Evolutionary conservation across 495 filamentous ascomycete genomes (phyloP).

Genomic region (Aeminium ludgeri): DNA sequence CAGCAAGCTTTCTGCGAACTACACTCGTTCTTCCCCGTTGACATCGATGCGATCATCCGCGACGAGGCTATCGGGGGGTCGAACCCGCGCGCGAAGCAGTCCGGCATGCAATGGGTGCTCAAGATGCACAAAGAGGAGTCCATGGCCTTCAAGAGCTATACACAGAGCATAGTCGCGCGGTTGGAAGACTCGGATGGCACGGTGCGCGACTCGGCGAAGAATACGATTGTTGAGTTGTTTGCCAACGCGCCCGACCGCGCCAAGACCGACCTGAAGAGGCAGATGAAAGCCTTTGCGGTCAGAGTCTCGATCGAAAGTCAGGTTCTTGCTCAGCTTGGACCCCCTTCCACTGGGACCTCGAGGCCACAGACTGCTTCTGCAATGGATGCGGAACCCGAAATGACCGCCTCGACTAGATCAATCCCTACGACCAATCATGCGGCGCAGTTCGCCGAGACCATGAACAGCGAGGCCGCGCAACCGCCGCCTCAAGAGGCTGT

Average conservation of each 20-base stretch:
- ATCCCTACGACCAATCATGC: constrained; percentile 15
- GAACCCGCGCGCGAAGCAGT: constrained; percentile 67
- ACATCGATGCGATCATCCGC: constrained; percentile 66
- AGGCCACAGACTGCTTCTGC: constrained; percentile 25
- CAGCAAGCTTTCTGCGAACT: constrained; percentile 57
- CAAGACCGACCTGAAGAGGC: constrained; percentile 73
- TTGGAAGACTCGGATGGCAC: constrained; percentile 77
- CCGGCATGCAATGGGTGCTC: constrained; percentile 61
- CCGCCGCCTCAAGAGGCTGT: constrained; percentile 37
- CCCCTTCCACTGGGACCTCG: constrained; percentile 26
- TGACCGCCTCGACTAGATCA: constrained; percentile 20
- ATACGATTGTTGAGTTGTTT: constrained; percentile 70
- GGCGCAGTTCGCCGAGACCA: constrained; percentile 21
- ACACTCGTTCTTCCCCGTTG: constrained; percentile 45
- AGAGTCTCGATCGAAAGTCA: constrained; percentile 66
- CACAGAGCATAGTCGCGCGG: constrained; percentile 63
- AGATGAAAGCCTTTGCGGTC: constrained; percentile 61
- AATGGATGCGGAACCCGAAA: constrained; percentile 3
- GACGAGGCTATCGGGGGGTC: constrained; percentile 61
- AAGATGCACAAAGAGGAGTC: constrained; percentile 64
- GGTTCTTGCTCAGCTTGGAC: constrained; percentile 46
- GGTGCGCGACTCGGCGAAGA: constrained; percentile 71
- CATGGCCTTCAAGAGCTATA: constrained; percentile 65
- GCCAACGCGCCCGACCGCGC: constrained; percentile 65
- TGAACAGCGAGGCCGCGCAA: constrained; percentile 17